Evolutionary conservation across 805 yeast species (phyloP).

Genomic region (Dipodascus albidus): DNA sequence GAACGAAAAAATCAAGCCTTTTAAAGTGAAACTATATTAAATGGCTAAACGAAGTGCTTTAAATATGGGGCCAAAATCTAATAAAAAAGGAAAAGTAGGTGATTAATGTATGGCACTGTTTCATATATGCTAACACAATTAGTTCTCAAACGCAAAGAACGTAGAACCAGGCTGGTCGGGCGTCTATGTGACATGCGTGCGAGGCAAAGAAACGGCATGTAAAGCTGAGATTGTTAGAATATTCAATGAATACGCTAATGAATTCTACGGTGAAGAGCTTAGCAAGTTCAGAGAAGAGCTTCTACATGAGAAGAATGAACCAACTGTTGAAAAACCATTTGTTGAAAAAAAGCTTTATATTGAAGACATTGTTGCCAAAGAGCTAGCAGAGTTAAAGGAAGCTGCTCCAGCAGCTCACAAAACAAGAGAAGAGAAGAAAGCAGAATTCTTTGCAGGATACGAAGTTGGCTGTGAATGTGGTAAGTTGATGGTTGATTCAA

Average conservation of each 20-base stretch:
- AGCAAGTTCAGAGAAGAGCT: slow-evolving; percentile 1
- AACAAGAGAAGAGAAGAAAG: slow-evolving; percentile 17
- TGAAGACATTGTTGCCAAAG: slow-evolving; percentile 67
- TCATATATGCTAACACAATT: background rate
- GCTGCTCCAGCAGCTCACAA: slow-evolving; percentile 12
- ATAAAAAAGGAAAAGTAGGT: slow-evolving; percentile 6
- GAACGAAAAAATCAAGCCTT: background rate
- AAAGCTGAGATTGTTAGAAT: slow-evolving; percentile 58
- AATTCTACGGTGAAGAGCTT: slow-evolving; percentile 9
- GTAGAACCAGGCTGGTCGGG: slow-evolving; percentile 84
- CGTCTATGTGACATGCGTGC: slow-evolving; percentile 76
- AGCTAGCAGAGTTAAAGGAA: slow-evolving; percentile 44
- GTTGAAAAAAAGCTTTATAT: slow-evolving; percentile 40
- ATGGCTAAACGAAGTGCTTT: slow-evolving; percentile 8
- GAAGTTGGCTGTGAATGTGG: slow-evolving; percentile 28
- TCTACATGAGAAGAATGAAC: slow-evolving; percentile 30
- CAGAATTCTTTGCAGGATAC: slow-evolving; percentile 12
- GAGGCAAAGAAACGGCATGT: slow-evolving; percentile 69
- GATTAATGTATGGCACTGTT: background rate
- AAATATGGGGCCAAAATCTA: slow-evolving; percentile 5
- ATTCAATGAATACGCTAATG: slow-evolving; percentile 34
- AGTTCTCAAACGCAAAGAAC: slow-evolving; percentile 5
- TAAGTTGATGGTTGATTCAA: background rate
- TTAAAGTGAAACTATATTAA: background rate
- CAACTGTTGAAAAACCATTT: slow-evolving; percentile 15